These are phyloP conservation scores for Fusarium annulatum DNA, from an alignment of 2,329 filamentous ascomycete species.

Conservation along the genomic window DNA sequence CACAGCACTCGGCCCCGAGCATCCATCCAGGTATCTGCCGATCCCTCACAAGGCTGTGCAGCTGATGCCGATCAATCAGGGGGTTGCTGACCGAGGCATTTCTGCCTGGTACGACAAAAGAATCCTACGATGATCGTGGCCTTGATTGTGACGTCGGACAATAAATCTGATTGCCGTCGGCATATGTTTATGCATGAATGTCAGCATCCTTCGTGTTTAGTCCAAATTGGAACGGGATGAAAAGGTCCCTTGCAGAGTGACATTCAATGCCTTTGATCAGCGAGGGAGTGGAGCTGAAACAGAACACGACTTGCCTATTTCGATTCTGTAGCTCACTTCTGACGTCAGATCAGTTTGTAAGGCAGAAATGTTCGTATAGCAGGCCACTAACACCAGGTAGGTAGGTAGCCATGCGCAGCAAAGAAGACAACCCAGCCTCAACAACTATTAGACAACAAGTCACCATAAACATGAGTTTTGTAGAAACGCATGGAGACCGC, in stretches of 20 bases:
- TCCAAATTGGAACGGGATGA: neutral
- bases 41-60: conserved; percentile 11
- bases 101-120: neutral
- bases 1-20: neutral
- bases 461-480: too few relatives aligned
- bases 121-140: neutral
- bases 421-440: neutral
- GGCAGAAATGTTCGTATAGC: neutral
- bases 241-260: neutral
- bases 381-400: neutral
- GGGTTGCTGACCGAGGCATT: neutral
- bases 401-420: neutral
- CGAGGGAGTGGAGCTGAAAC: conserved; percentile 5
- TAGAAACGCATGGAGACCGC: rapidly evolving
- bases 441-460: neutral
- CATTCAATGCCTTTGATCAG: neutral
- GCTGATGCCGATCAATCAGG: conserved; percentile 14
- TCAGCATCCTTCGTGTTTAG: neutral
- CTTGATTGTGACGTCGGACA: neutral
- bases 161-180: neutral
- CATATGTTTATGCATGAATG: neutral
- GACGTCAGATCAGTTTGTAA: conserved; percentile 2
- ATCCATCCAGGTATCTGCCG: neutral
- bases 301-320: conserved; percentile 19
- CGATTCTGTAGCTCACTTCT: neutral